Base-by-base conservation (phyloP, 2,329 filamentous ascomycete species). In the Penicillium sp. region DNA sequence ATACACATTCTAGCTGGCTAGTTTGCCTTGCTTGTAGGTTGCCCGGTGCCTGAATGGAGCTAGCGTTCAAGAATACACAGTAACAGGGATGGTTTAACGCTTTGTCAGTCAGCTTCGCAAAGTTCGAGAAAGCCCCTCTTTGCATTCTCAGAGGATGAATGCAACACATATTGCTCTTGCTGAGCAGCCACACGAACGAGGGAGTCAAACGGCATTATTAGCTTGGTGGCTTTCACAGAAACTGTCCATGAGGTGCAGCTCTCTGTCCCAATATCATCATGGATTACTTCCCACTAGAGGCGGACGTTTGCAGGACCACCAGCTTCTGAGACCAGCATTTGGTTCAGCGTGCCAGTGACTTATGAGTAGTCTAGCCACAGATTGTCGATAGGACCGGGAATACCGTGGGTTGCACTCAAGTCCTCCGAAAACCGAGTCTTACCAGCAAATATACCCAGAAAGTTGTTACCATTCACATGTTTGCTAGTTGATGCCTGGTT, bases 281-380 rank as follows among this genome's bases (percentile, higher is more conserved):
- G 4, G 37, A 42, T 28, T 42, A 53, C 50, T 53, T 53, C 50
- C 58, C 20, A 60, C 20, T n/a, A n/a, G 39, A 57, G 31, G 50
- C 45, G 50, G 35, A 58, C 45, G 31, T 65, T 65, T 42, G 55
- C 31, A 1, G 41, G 31, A 11, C 48, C 54, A 52, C 58, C 54
- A 37, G 56, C 49, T 35, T 55, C 42, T 20, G 42, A 65, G 14
- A 65, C 58, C 14, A 10, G 12, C 48, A 64, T 63, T 43, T 58
- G 34, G 28, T 65, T 65, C 5, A 65, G 54, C 6, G 14, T 38
- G 31, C 60, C 56, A 42, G 62, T 65, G 17, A 65, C 56, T 38
- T 50, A 22, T 41, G 54, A 65, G 35, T 63, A 65, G 43, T 65
- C 56, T 42, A 65, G 35, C 63, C 51, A 63, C 20, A 65, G 51